Evolutionary conservation across 768 basidiomycete species (phyloP).

Genomic region (Lepiota subincarnata): DNA sequence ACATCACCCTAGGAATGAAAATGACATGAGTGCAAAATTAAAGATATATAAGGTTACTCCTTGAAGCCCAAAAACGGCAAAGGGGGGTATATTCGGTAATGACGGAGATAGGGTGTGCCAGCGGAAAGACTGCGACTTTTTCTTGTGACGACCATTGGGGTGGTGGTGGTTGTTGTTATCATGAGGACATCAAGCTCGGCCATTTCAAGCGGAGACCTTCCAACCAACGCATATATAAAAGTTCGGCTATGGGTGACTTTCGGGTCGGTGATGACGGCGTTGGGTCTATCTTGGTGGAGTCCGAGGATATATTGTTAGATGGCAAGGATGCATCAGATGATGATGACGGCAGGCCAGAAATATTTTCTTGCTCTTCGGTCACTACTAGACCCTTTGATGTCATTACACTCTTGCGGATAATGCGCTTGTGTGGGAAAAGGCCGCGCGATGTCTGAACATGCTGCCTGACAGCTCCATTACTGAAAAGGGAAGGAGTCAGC

Average conservation of each 20-base stretch:
- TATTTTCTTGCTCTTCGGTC: conserved; percentile 76
- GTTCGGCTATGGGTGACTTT: conserved; percentile 89
- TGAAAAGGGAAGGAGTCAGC: conserved; percentile 25
- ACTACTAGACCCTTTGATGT: conserved; percentile 80
- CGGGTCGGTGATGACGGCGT: conserved; percentile 36
- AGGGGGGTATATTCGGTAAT: conserved; percentile 5
- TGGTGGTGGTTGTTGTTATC: background rate
- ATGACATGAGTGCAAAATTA: background rate
- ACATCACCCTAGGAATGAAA: background rate
- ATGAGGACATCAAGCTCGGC: conserved; percentile 59
- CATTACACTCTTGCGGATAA: conserved; percentile 80
- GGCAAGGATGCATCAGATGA: conserved; percentile 23
- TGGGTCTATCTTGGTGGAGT: conserved; percentile 36
- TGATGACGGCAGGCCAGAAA: conserved; percentile 43
- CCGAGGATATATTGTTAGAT: conserved; percentile 18
- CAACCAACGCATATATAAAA: conserved; percentile 96
- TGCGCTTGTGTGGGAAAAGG: conserved; percentile 77
- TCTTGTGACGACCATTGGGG: no score
- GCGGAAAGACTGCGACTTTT: background rate
- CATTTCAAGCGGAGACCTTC: conserved; percentile 89
- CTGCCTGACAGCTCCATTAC: conserved; percentile 73
- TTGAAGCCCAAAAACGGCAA: background rate
- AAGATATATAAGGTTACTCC: conserved; percentile 1
- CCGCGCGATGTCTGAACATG: conserved; percentile 78
- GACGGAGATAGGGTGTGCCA: background rate